Conservation (phyloP, 257 asterid genomes). For the Jacaranda copaia region DNA sequence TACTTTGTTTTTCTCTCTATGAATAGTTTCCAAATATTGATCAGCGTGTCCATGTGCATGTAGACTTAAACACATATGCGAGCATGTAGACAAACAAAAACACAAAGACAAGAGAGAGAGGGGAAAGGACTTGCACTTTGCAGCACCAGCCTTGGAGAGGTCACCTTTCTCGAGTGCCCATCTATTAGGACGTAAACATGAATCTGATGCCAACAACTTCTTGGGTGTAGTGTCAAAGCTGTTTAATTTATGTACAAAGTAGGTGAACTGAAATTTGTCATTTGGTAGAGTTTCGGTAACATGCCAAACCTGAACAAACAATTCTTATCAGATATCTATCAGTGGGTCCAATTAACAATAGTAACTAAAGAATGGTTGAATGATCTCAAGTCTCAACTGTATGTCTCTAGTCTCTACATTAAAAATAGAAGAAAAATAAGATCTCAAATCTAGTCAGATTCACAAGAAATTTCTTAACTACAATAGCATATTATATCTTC, state of each 20-base stretch:
- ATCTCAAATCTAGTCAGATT: no score
- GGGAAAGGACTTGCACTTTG: conserved; percentile 80
- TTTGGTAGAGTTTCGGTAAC: conserved; percentile 71
- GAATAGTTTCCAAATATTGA: neutral
- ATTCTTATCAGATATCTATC: conserved; percentile 16
- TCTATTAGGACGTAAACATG: conserved; percentile 97
- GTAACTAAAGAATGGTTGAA: neutral
- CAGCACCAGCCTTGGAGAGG: conserved; percentile 84
- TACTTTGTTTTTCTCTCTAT: neutral
- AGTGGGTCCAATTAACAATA: conserved; percentile 5
- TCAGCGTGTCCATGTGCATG: neutral
- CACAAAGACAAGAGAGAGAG: neutral
- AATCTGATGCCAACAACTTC: conserved; percentile 90
- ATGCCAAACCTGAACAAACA: conserved; percentile 78
- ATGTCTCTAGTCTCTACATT: neutral
- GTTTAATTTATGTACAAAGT: conserved; percentile 92
- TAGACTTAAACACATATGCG: neutral
- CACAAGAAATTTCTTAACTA: neutral
- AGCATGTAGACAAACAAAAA: neutral
- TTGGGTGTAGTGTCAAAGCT: conserved; percentile 93
- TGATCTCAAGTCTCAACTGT: conserved; percentile 13
- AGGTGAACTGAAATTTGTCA: conserved; percentile 89
- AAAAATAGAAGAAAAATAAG: neutral
- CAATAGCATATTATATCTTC: neutral
- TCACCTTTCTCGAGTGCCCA: conserved; percentile 98